Evolutionary conservation across 805 yeast species (phyloP).

Genomic region (Nakazawaea anatomiae): DNA sequence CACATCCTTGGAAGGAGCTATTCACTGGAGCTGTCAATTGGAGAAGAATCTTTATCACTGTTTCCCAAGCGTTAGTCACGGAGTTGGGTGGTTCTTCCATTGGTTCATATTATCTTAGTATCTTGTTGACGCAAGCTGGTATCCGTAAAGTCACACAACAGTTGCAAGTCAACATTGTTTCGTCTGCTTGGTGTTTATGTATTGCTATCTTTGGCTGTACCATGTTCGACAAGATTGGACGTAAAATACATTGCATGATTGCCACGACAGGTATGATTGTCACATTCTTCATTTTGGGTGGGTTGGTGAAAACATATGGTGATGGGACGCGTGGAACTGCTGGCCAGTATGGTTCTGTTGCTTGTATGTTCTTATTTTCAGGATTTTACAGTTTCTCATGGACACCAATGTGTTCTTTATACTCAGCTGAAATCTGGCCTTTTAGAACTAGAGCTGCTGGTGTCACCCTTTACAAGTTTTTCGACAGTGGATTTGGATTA

Average conservation of each 20-base stretch:
- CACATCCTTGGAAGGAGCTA: conserved; percentile 20
- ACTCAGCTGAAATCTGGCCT: conserved; percentile 21
- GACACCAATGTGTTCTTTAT: conserved; percentile 21
- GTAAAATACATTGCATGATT: conserved; percentile 17
- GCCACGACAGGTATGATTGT: conserved; percentile 20
- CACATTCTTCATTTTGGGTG: conserved; percentile 22
- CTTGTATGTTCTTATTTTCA: conserved; percentile 19
- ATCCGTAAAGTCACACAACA: conserved; percentile 17
- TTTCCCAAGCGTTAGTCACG: conserved; percentile 22
- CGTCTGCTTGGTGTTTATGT: conserved; percentile 17
- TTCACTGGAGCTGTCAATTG: conserved; percentile 18
- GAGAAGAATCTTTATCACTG: conserved; percentile 20
- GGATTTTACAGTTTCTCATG: conserved; percentile 20
- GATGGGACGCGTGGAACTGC: conserved; percentile 14
- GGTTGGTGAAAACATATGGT: conserved; percentile 16
- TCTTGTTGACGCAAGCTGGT: conserved; percentile 23
- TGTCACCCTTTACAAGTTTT: conserved; percentile 19
- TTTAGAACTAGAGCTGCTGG: conserved; percentile 22
- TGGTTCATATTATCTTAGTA: conserved; percentile 27
- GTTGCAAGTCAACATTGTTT: conserved; percentile 21
- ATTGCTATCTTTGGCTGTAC: conserved; percentile 20
- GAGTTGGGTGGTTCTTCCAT: conserved; percentile 22
- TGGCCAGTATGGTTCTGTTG: conserved; percentile 20
- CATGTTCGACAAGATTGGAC: conserved; percentile 20
- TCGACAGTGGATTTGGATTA: conserved; percentile 19